phyloP scores from a whole-genome alignment of 2,329 filamentous ascomycete genomes.

The Kalaharituber pfeilii region DNA sequence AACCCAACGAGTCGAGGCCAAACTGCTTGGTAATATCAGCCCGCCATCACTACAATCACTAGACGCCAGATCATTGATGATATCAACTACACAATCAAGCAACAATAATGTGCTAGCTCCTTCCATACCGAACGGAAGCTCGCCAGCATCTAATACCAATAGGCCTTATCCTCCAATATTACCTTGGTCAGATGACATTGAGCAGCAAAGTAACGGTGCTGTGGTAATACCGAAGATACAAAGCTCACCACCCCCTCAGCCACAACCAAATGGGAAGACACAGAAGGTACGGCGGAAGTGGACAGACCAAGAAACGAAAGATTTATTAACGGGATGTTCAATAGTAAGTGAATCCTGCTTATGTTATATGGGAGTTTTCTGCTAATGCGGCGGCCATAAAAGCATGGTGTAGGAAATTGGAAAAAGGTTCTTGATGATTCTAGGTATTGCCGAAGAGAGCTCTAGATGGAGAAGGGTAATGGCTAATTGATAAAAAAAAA shows the following conservation, averaged over 20 bases:
- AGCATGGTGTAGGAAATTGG: slow-evolving; percentile 20
- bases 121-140: not conserved
- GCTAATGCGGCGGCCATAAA: not conserved
- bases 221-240: not conserved
- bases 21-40: not conserved
- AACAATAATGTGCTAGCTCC: not conserved
- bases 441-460: slow-evolving; percentile 1
- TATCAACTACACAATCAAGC: not conserved
- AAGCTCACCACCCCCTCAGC: not conserved
- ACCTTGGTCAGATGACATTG: slow-evolving; percentile 1
- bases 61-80: no score
- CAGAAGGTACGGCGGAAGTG: slow-evolving; percentile 17
- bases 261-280: slow-evolving; percentile 6
- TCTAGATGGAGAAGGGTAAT: no score
- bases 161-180: slow-evolving; percentile 5
- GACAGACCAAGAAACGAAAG: slow-evolving; percentile 19
- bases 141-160: not conserved
- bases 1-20: not conserved
- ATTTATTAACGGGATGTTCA: slow-evolving; percentile 19
- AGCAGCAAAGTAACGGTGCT: not conserved
- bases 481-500: no score
- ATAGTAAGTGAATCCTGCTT: slow-evolving; percentile 11
- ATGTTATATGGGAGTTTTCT: slow-evolving; percentile 1
- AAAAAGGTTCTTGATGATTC: slow-evolving; percentile 19
- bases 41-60: not conserved